These are phyloP conservation scores for Leccinum fuscescens DNA, from an alignment of 1,284 basidiomycete species.

Conservation along the genomic window DNA sequence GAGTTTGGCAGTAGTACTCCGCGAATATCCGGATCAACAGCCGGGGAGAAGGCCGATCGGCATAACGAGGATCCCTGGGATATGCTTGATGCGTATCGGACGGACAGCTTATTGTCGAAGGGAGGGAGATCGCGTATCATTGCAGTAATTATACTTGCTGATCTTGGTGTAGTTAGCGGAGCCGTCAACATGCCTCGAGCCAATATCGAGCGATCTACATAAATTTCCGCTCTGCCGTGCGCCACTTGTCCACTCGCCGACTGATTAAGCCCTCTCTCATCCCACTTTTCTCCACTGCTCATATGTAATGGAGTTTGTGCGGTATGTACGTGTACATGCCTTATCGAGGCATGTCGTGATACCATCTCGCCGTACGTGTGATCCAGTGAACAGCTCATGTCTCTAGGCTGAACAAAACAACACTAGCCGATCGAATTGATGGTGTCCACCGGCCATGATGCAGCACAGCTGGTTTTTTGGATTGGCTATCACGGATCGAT, in stretches of 20 bases:
- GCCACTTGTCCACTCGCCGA: neutral
- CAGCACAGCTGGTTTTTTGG: neutral
- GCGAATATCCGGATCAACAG: neutral
- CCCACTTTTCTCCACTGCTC: neutral
- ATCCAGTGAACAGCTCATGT: neutral
- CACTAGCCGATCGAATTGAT: neutral
- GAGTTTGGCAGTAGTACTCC: neutral
- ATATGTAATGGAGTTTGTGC: slow-evolving; percentile 6
- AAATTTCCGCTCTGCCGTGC: neutral
- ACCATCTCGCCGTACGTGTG: neutral
- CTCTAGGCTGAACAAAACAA: neutral
- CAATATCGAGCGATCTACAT: slow-evolving; percentile 1
- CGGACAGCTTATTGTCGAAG: neutral
- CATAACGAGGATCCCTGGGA: neutral
- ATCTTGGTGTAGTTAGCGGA: neutral
- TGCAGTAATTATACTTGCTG: neutral
- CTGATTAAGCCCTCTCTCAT: neutral
- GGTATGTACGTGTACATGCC: neutral
- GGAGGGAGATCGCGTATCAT: neutral
- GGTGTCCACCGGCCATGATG: neutral
- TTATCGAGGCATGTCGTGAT: neutral
- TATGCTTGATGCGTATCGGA: neutral
- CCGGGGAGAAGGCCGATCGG: too few species aligned
- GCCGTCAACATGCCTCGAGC: neutral
- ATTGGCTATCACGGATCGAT: neutral